Evolutionary conservation across 345 rosid species (phyloP), one percentile per base, ranked within the genome.

Genomic region (Microthlaspi erraticum): DNA sequence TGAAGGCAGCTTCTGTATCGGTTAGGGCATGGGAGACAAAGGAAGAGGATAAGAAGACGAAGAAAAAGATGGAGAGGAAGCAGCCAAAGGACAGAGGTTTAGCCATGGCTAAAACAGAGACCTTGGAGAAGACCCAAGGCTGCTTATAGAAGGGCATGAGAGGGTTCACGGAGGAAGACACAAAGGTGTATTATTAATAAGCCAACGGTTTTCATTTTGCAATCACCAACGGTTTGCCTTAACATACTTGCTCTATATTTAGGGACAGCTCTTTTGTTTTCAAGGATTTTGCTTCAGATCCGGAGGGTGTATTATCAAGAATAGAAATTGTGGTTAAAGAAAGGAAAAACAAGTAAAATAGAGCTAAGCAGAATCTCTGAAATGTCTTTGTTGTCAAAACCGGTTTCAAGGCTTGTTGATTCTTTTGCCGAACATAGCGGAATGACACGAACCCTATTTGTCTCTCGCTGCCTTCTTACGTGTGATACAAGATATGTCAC

Each of bases 41-140:
- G 7, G 82, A 71, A 46, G 75, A 70, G 0, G 66, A 73, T 8
- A 82, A 41, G 17, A 79, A 29, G 20, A 72, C 62, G 17, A 78
- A 67, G 69, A 81, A 42, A 17, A 82, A 4, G 63, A 77, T 62
- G 41, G 79, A 64, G 88, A 61, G 38, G 54, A 8, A 55, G 74
- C 84, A 84, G 86, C 87, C 90, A 7, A 66, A 81, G 89, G 83
- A 81, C 75, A 53, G 64, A 79, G 78, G 76, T 66, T 61, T 76
- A 75, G 76, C 83, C 83, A 83, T 87, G 55, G 60, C 58, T 48
- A 44, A 74, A 56, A 74, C 65, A 33, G 48, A 74, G 60, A 66
- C 90, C 92, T 81, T 86, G 94, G 90, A 69, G 4, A 58, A 48
- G 66, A 72, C 79, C 91, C 87, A 83, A 88, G 93, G 95, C 87